A percentile compares a stretch with the other conserved stretches of the same genome.
Evolutionary conservation across 2,329 filamentous ascomycete genomes (phyloP).

Genomic region (Graphilbum sp.): DNA sequence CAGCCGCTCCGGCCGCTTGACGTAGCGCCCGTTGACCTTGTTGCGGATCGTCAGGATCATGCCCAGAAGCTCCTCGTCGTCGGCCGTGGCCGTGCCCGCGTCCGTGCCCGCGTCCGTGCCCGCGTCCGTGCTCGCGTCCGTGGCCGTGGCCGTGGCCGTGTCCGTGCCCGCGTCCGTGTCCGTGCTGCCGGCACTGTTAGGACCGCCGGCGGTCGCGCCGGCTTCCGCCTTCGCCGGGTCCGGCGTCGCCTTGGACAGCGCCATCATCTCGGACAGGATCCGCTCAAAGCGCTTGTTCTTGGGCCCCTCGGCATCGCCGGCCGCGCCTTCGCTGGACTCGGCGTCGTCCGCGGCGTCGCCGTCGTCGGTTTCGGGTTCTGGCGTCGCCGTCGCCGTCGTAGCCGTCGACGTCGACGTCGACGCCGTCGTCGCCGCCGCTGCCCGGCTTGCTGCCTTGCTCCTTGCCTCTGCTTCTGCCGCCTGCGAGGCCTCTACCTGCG

Average conservation of each 20-base stretch:
- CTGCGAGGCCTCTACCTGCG: conserved; percentile 22
- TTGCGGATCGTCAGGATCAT: conserved; percentile 55
- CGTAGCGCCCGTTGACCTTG: conserved; percentile 48
- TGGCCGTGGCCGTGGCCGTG: background rate
- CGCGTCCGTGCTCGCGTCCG: background rate
- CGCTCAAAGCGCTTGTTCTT: conserved; percentile 33
- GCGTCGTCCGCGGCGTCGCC: conserved; percentile 6
- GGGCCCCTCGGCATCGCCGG: conserved; percentile 13
- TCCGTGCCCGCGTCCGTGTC: background rate
- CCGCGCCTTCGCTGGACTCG: background rate
- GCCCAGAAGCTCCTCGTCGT: conserved; percentile 34
- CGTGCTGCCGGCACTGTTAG: too few relatives aligned
- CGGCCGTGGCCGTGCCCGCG: background rate
- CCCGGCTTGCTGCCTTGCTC: too few relatives aligned
- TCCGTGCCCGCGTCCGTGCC: background rate
- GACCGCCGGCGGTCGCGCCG: background rate
- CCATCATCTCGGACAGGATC: conserved; percentile 32
- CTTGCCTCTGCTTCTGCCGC: background rate
- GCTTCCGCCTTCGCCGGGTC: background rate
- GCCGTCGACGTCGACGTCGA: background rate
- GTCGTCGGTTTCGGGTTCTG: background rate
- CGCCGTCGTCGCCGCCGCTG: background rate
- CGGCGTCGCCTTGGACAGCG: conserved; percentile 15
- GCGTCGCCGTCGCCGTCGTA: background rate
- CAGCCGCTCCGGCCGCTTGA: conserved; percentile 41